Evolutionary conservation across 2,329 filamentous ascomycete genomes (phyloP).

Genomic region (Microdochium trichocladiopsis): DNA sequence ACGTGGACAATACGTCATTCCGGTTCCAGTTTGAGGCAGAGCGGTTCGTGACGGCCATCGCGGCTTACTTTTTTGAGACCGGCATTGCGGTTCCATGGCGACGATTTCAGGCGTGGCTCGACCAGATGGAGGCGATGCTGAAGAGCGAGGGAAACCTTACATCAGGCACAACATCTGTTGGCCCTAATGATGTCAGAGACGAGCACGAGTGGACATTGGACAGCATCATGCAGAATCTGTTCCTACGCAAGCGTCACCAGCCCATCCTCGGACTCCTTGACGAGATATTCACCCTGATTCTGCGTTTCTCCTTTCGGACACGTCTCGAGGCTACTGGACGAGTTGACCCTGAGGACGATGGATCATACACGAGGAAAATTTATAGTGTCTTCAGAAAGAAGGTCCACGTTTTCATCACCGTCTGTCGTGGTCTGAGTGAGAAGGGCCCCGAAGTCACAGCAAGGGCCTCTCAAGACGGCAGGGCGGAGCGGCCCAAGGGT

Average conservation of each 20-base stretch:
- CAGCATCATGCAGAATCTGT: slow-evolving; percentile 64
- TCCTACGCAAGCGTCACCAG: slow-evolving; percentile 68
- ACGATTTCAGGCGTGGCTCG: slow-evolving; percentile 59
- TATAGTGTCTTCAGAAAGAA: slow-evolving; percentile 65
- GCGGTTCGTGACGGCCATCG: slow-evolving; percentile 68
- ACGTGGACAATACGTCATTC: slow-evolving; percentile 33
- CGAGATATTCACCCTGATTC: slow-evolving; percentile 65
- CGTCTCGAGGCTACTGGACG: slow-evolving; percentile 31
- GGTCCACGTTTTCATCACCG: slow-evolving; percentile 65
- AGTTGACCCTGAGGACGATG: slow-evolving; percentile 15
- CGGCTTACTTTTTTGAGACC: slow-evolving; percentile 72
- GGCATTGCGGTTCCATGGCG: slow-evolving; percentile 70
- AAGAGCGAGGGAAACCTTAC: slow-evolving; percentile 26
- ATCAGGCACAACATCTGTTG: slow-evolving; percentile 27
- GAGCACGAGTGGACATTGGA: slow-evolving; percentile 70
- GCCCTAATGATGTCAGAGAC: slow-evolving; percentile 59
- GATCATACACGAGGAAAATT: slow-evolving; percentile 31
- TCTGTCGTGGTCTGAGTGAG: slow-evolving; percentile 61
- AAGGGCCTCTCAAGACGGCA: slow-evolving; percentile 6
- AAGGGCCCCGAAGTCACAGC: slow-evolving; percentile 37
- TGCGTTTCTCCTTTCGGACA: slow-evolving; percentile 57
- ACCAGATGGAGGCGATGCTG: slow-evolving; percentile 53
- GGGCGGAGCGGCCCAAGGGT: slow-evolving; percentile 10
- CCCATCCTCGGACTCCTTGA: slow-evolving; percentile 68
- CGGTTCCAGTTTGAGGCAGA: slow-evolving; percentile 71